Conservation (phyloP, 225 moss, liverwort and hornwort species). For the Bryum argenteum region DNA sequence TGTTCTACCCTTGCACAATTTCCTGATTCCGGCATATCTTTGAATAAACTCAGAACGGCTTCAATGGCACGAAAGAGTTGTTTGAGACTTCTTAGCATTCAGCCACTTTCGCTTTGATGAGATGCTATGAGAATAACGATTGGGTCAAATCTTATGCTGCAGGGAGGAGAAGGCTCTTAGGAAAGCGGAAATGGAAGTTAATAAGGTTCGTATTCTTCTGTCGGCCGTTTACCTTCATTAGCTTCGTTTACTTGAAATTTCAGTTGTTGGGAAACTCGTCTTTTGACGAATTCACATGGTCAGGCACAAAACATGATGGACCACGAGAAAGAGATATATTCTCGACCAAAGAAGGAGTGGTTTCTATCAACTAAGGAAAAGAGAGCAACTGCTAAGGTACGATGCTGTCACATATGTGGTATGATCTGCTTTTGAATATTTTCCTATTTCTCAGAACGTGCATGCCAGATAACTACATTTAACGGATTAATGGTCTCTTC, state of each 20-base stretch:
- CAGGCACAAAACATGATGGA: conserved; percentile 98
- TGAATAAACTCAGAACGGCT: neutral
- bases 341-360: conserved; percentile 92
- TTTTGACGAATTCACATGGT: conserved; percentile 7
- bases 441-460: neutral
- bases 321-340: conserved; percentile 86
- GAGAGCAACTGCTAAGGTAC: conserved; percentile 57
- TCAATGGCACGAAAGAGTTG: no score
- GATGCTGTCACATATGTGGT: conserved; percentile 10
- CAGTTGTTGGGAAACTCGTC: neutral
- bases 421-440: neutral
- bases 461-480: no score
- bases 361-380: conserved; percentile 88
- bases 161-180: conserved; percentile 89
- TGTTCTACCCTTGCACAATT: conserved; percentile 4
- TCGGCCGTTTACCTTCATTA: conserved; percentile 3
- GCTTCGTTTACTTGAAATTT: conserved; percentile 1
- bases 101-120: conserved; percentile 16
- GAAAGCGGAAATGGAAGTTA: conserved; percentile 99
- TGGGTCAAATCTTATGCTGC: conserved; percentile 24
- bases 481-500: neutral
- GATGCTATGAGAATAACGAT: conserved; percentile 6
- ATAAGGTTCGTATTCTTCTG: conserved; percentile 58
- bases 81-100: neutral
- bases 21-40: neutral